Evolutionary conservation across 352 stramenopile genomes (phyloP), one percentile per base, ranked within the genome.

Genomic region (Aphanomyces astaci): DNA sequence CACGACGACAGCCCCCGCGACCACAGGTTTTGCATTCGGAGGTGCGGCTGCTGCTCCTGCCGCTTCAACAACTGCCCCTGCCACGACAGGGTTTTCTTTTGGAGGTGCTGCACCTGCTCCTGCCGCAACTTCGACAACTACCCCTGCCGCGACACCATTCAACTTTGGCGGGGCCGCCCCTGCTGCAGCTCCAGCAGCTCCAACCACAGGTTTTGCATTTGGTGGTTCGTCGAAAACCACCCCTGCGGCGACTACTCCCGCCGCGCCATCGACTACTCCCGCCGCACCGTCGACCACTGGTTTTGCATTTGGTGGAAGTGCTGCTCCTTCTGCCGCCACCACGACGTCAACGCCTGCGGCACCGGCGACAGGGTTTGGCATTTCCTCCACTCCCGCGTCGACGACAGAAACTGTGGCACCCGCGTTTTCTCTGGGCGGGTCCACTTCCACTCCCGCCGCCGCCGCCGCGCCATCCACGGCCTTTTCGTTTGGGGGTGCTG

Each of bases 111-210:
- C 7, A 24, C n/a, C 53, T 19, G 27, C 70, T 36, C 28, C 70
- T 63, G 60, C 49, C 13, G 36, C 43, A 19, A 52, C 39, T 3
- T 33, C 68, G 9, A 60, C 70, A 9, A 43, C 72, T 25, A 46
- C 65, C 4, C 53, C 70, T 17, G 51, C 66, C 10, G 31, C 54
- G n/a, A 66, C 64, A 19, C 22, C 9, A 15, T 70, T 70, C 30
- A 54, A 28, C 0, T 70, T 70, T 64, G 64, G 64, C 19, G 32
- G 54, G 5, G 54, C 64, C 19, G 10, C 64, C 13, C 19, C 64
- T n/a, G 63, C 68, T 28, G 78, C 82, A 15, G 22, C 72, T 9
- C 48, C 64, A 13, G 40, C 71, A 17, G 36, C 66, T 7, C 40
- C 64, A 11, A 33, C 49, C 32, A 66, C 57, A 13, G 33, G 40